phyloP scores from a whole-genome alignment of 345 rosid species.

The Linum tenue region DNA sequence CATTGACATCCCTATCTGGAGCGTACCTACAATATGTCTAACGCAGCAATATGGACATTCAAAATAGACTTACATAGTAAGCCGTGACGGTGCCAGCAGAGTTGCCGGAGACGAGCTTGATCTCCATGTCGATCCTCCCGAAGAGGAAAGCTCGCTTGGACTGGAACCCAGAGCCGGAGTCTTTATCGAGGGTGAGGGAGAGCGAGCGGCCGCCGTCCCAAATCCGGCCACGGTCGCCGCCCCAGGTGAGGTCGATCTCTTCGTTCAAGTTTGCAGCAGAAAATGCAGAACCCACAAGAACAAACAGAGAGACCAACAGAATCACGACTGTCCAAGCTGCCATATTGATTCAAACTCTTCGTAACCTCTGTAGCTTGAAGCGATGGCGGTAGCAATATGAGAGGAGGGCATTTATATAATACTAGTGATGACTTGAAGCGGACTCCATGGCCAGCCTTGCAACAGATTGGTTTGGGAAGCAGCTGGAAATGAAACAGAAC shows the following conservation, averaged over 20 bases:
- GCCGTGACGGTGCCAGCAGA: no score
- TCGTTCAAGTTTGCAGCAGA: slow-evolving; percentile 8
- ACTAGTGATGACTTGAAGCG: slow-evolving; percentile 1
- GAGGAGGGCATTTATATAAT: background rate
- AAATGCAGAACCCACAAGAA: slow-evolving; percentile 3
- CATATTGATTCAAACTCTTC: background rate
- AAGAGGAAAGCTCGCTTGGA: slow-evolving; percentile 16
- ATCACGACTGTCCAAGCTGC: background rate
- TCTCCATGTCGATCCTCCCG: slow-evolving; percentile 19
- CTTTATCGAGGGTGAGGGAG: slow-evolving; percentile 15
- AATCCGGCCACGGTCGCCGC: slow-evolving; percentile 18
- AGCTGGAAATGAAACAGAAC: slow-evolving; percentile 16
- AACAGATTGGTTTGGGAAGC: background rate
- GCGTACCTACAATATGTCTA: no score
- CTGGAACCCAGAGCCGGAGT: slow-evolving; percentile 18
- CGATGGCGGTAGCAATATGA: background rate
- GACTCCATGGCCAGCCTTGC: slow-evolving; percentile 5
- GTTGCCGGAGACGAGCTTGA: slow-evolving; percentile 5
- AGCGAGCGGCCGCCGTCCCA: slow-evolving; percentile 5
- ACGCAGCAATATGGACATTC: no score
- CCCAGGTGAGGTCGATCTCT: slow-evolving; percentile 18
- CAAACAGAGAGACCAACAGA: background rate
- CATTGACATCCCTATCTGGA: background rate
- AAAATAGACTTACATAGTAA: slow-evolving; percentile 10
- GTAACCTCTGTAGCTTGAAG: background rate